phyloP scores from a whole-genome alignment of 176 grass and related monocot genomes.

The Avena eriantha region DNA sequence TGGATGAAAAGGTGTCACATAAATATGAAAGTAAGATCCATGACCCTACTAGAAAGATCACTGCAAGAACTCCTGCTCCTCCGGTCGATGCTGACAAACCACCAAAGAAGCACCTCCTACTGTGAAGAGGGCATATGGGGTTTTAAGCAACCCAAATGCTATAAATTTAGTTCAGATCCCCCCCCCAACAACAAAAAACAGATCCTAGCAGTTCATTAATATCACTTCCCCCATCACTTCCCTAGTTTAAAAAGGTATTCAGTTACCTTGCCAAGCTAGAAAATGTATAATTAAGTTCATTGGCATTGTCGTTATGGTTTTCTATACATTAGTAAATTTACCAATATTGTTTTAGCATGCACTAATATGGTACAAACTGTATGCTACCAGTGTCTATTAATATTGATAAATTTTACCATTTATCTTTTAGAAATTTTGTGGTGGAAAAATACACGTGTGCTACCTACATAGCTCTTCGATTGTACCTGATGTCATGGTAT shows the following conservation, averaged over 20 bases:
- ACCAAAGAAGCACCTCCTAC: conserved; percentile 61
- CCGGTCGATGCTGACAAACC: conserved; percentile 57
- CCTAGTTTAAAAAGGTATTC: no score
- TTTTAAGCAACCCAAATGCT: conserved; percentile 62
- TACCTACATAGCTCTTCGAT: background rate
- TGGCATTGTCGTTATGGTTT: conserved; percentile 16
- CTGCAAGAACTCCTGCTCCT: conserved; percentile 53
- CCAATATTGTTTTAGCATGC: background rate
- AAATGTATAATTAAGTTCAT: conserved; percentile 61
- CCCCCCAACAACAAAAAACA: conserved; percentile 73
- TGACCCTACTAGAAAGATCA: conserved; percentile 67
- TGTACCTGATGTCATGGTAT: conserved; percentile 10
- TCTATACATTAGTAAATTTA: background rate
- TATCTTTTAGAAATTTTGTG: background rate
- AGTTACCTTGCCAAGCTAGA: conserved; percentile 88
- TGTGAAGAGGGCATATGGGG: conserved; percentile 55
- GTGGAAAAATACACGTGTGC: background rate
- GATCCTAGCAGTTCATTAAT: conserved; percentile 71
- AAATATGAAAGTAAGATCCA: conserved; percentile 73
- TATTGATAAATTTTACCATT: conserved; percentile 6
- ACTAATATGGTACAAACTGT: background rate
- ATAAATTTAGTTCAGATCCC: conserved; percentile 85
- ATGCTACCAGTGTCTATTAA: background rate
- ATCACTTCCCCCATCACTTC: conserved; percentile 71
- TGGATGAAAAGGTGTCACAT: conserved; percentile 59